Percentiles rank a stretch among this genome's conserved stretches.
Conservation (phyloP, 2,329 filamentous ascomycete genomes). For the Trichoderma gracile region DNA sequence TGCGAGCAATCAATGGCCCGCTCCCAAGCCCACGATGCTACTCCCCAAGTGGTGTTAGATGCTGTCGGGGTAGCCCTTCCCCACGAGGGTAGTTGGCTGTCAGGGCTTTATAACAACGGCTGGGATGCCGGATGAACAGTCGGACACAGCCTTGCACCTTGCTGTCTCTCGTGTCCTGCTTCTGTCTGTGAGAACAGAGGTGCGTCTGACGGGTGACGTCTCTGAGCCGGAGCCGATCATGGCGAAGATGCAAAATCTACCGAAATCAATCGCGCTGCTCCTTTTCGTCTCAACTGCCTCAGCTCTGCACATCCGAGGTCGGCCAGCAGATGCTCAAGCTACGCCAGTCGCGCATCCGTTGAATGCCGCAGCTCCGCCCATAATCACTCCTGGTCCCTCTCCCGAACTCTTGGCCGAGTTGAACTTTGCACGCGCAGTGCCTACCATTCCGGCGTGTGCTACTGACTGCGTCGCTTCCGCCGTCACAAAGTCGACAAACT, state of each 20-base stretch:
- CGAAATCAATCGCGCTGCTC: slow-evolving; percentile 1
- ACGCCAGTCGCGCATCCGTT: slow-evolving; percentile 5
- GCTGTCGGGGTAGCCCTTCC: background rate
- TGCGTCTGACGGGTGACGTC: background rate
- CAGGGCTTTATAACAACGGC: slow-evolving; percentile 5
- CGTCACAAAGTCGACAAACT: slow-evolving; percentile 14
- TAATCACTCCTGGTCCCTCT: slow-evolving; percentile 15
- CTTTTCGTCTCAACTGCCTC: slow-evolving; percentile 12
- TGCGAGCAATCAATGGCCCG: background rate
- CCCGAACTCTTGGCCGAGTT: slow-evolving; percentile 5
- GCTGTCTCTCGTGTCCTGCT: background rate
- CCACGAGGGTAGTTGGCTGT: background rate
- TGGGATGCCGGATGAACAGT: background rate
- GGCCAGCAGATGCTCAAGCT: slow-evolving; percentile 1
- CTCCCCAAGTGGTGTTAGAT: background rate
- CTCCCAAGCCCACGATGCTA: slow-evolving; percentile 10
- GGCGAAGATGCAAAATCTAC: slow-evolving; percentile 12
- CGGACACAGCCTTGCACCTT: background rate
- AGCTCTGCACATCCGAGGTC: slow-evolving; percentile 5
- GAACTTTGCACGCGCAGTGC: background rate
- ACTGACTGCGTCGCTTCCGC: slow-evolving; percentile 10
- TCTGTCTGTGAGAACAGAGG: background rate
- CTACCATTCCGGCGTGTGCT: slow-evolving; percentile 8
- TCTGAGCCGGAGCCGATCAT: background rate
- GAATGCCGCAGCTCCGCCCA: background rate